Percentiles rank a stretch among this genome's conserved stretches.
Conservation (phyloP, 1,284 basidiomycete genomes). For the Malassezia globosa region DNA sequence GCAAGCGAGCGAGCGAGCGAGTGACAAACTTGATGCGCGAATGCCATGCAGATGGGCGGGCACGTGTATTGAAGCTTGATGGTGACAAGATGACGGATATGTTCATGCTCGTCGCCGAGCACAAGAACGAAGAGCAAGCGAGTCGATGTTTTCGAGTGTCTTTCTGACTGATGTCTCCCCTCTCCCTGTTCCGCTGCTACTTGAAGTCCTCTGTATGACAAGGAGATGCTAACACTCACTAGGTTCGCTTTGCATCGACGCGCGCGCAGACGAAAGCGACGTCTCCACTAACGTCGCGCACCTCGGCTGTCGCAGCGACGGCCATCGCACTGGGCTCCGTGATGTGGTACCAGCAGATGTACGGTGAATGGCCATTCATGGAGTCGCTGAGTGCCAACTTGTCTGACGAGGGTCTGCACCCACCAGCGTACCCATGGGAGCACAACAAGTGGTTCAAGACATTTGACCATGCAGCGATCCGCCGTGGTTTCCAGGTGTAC, state of each 20-base stretch:
- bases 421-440: constrained; percentile 76
- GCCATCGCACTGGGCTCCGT: constrained; percentile 72
- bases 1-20: no score
- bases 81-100: no score
- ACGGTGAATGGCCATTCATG: constrained; percentile 55
- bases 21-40: no score
- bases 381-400: constrained; percentile 38
- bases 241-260: constrained; percentile 37
- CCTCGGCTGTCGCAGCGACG: constrained; percentile 66
- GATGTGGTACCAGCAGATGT: constrained; percentile 91
- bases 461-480: constrained; percentile 94
- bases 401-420: constrained; percentile 85
- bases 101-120: not conserved
- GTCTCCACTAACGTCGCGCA: constrained; percentile 59
- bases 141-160: no score
- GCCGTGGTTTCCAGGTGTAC: constrained; percentile 96
- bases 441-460: constrained; percentile 77
- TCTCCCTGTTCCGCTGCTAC: no score
- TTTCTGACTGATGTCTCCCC: no score
- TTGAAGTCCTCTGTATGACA: no score
- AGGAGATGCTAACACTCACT: not conserved
- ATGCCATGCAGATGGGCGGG: no score
- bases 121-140: not conserved
- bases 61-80: no score
- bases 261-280: constrained; percentile 19